Evolutionary conservation across 345 rosid species (phyloP).

Genomic region (Cardamine occulta): DNA sequence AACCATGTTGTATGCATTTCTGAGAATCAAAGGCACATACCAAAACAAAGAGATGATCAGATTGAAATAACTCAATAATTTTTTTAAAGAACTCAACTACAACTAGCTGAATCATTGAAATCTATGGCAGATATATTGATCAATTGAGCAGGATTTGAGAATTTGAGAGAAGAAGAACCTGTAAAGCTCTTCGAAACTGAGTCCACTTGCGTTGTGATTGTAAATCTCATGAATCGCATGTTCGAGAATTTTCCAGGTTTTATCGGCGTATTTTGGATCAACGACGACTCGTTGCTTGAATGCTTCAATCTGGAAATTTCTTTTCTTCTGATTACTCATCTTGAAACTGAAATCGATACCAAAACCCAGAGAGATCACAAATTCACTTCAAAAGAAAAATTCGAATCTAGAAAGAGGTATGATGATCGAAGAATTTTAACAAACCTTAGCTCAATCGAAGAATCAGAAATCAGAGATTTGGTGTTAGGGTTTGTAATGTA

Average conservation of each 20-base stretch:
- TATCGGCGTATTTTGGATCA: conserved; percentile 95
- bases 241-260: conserved; percentile 94
- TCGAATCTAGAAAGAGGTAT: not conserved
- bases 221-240: conserved; percentile 97
- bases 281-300: conserved; percentile 95
- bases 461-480: not conserved
- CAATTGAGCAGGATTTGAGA: no score
- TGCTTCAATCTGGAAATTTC: conserved; percentile 95
- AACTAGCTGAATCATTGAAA: no score
- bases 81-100: no score
- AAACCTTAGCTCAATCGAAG: not conserved
- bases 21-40: conserved; percentile 33
- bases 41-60: not conserved
- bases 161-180: conserved; percentile 48
- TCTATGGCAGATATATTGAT: no score
- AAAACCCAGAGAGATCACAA: not conserved
- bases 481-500: not conserved
- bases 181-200: conserved; percentile 96
- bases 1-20: conserved; percentile 98
- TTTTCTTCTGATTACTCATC: conserved; percentile 96
- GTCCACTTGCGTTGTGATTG: conserved; percentile 96
- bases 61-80: no score
- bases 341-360: conserved; percentile 24
- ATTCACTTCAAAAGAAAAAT: not conserved
- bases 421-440: not conserved